Percentiles rank a stretch among this genome's conserved stretches.
These are phyloP conservation scores for Cladosporium sp. DNA, from an alignment of 2,329 filamentous ascomycete genomes.

Conservation along the genomic window DNA sequence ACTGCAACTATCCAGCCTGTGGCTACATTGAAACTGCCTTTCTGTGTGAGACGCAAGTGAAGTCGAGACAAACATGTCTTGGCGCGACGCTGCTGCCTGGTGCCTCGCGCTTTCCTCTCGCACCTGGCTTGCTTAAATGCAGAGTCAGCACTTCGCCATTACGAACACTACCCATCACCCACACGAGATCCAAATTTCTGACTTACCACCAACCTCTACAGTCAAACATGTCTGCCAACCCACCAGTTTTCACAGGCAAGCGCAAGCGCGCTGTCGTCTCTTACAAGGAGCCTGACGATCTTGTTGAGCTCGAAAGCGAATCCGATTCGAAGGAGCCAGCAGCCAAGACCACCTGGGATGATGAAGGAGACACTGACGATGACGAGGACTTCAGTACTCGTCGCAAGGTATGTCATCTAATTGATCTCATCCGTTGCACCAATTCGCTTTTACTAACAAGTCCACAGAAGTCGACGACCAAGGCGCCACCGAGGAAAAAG, in stretches of 20 bases:
- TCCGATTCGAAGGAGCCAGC: background rate
- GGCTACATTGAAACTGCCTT: too few species aligned
- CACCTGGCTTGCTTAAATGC: background rate
- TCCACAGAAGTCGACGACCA: background rate
- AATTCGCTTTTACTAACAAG: background rate
- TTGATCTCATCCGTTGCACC: background rate
- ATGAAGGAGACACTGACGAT: background rate
- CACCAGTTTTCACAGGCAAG: constrained; percentile 16
- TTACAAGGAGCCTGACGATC: constrained; percentile 17
- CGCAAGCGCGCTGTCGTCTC: constrained; percentile 27
- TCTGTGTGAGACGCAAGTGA: background rate
- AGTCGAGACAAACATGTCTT: constrained; percentile 1
- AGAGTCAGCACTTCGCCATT: background rate
- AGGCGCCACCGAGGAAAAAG: background rate
- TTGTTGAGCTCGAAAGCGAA: constrained; percentile 4
- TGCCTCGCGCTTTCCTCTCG: background rate
- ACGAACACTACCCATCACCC: background rate
- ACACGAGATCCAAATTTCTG: background rate
- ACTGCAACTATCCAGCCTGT: background rate
- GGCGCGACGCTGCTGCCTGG: constrained; percentile 5
- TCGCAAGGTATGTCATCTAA: background rate
- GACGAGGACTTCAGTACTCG: background rate
- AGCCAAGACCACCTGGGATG: background rate
- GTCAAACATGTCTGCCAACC: background rate
- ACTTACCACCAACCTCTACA: background rate